Evolutionary conservation across 2,329 filamentous ascomycete genomes (phyloP), one percentile per base, ranked within the genome.

Genomic region (Fusarium abutilonis): DNA sequence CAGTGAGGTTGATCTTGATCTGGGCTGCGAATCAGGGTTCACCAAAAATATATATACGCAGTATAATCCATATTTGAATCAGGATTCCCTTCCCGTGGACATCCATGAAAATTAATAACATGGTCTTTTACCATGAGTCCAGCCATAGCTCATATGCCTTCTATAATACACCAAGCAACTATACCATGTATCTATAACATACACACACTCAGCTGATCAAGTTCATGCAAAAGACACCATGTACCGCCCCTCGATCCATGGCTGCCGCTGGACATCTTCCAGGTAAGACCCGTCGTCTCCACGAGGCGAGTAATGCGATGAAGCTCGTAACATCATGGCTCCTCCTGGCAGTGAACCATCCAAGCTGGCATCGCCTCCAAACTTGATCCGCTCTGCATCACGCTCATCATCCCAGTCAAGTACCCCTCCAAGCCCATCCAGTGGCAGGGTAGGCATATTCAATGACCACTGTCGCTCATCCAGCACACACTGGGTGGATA

Each of bases 381-480:
- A 73, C 8, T 54, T 52, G 6, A 55, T 49, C 7, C 73, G 69
- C 29, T 75, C 70, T 14, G 66, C 64, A 48, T 80, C 78, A 4
- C 72, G 71, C 42, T 72, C 74, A 23, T 77, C 75, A 9, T 74
- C 74, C 68, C 77, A 78, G 64, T 80, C 77, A 42, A 81, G 56
- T 28, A 81, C 77, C 10, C 78, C 77, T 11, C 79, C 79, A 7
- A 48, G 62, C 23, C 67, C 68, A 31, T 77, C 74, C 26, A 75
- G 69, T 3, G 76, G 70, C 14, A 78, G 48, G 14, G 69, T 72
- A 8, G 74, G 71, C 42, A 72, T 55, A 13, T 68, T 64, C 9
- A 71, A 67, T 7, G 73, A 60, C 72, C 76, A 77, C 19, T 71
- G 66, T 3, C 77, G 72, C 64, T 79, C 77, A 15, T 77, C 75